Evolutionary conservation across 2,329 filamentous ascomycete species (phyloP).

Genomic region (Celoporthe dispersa): DNA sequence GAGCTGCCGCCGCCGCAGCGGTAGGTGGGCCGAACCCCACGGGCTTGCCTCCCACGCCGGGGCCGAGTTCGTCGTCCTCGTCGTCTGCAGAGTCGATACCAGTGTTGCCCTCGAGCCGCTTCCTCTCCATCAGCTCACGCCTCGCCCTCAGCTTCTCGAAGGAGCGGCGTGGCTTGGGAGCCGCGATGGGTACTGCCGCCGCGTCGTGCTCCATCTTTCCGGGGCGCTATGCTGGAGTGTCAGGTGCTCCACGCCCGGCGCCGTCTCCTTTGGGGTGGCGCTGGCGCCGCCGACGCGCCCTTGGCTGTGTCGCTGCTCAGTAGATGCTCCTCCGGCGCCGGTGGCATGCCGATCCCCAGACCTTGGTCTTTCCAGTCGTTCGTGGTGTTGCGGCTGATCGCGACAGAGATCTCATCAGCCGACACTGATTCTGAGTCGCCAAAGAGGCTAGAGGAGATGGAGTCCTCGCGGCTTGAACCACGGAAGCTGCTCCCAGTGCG

Average conservation of each 20-base stretch:
- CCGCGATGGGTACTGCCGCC: slow-evolving; percentile 46
- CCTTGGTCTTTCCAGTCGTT: slow-evolving; percentile 82
- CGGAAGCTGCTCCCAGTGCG: slow-evolving; percentile 76
- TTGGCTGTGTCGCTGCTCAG: slow-evolving; percentile 43
- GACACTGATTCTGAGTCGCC: slow-evolving; percentile 82
- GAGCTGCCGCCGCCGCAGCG: slow-evolving; percentile 16
- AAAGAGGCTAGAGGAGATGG: slow-evolving; percentile 85
- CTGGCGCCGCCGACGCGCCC: slow-evolving; percentile 58
- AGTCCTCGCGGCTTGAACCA: slow-evolving; percentile 83
- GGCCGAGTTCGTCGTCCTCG: slow-evolving; percentile 87
- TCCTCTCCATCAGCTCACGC: slow-evolving; percentile 75
- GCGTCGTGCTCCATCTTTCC: slow-evolving; percentile 58
- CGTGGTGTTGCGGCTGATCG: slow-evolving; percentile 72
- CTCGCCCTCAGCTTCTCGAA: slow-evolving; percentile 76
- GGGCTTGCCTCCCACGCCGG: slow-evolving; percentile 43
- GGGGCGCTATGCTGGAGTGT: slow-evolving; percentile 69
- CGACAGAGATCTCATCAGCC: slow-evolving; percentile 77
- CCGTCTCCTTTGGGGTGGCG: slow-evolving; percentile 43
- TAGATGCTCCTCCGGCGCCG: slow-evolving; percentile 55
- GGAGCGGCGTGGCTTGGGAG: slow-evolving; percentile 62
- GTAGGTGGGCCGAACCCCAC: slow-evolving; percentile 22
- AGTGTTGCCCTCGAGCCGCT: slow-evolving; percentile 65
- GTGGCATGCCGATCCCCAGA: slow-evolving; percentile 80
- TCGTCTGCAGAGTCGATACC: slow-evolving; percentile 86
- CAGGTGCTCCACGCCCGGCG: slow-evolving; percentile 56